Evolutionary conservation across 208 protist genomes (phyloP), one percentile per base, ranked within the genome.

Genomic region (Acanthamoeba sp.): DNA sequence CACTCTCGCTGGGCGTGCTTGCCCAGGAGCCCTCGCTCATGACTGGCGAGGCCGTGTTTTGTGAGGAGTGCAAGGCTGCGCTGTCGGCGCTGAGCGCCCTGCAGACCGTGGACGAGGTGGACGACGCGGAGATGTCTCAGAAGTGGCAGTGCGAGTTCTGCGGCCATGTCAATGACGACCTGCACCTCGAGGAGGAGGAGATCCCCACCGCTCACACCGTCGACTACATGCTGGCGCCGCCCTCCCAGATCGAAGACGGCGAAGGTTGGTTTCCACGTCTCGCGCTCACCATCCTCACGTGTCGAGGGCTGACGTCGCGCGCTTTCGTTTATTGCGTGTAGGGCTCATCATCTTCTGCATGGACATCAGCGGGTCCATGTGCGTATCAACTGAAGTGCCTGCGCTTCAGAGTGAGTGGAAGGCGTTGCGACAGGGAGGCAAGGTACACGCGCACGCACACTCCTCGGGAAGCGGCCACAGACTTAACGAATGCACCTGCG

Each of bases 331-430:
- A 9, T 27, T 78, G 12, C n/a, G 29, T 78, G 66, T 34, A 87
- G 42, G 78, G 22, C 78, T 57, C 69, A 78, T 40, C 20, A 12
- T 78, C 18, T 78, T 78, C 69, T 78, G 69, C 69, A 78, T 78
- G 69, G 69, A 78, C 69, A 40, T 78, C 69, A 78, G 69, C 69
- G 89, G 89, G 12, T 93, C 89, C 32, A 93, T 93, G 89, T 93
- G 89, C 50, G 89, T 93, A 2, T 64, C 64, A 59, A 93, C 89
- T 9, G 89, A 93, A 36, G 89, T 93, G 9, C 64, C 57, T 1
- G 89, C 87, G 27, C 59, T 92, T 6, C 89, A 93, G 42, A 59
- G 36, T 6, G 57, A 82, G 52, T 82, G 89, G 89, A 93, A 93
- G 69, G 50, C n/a, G 6, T 22, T 69, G 20, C 45, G 84, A 20